Evolutionary conservation across 2,329 filamentous ascomycete species (phyloP).

Genomic region (Emmonsia crescens): DNA sequence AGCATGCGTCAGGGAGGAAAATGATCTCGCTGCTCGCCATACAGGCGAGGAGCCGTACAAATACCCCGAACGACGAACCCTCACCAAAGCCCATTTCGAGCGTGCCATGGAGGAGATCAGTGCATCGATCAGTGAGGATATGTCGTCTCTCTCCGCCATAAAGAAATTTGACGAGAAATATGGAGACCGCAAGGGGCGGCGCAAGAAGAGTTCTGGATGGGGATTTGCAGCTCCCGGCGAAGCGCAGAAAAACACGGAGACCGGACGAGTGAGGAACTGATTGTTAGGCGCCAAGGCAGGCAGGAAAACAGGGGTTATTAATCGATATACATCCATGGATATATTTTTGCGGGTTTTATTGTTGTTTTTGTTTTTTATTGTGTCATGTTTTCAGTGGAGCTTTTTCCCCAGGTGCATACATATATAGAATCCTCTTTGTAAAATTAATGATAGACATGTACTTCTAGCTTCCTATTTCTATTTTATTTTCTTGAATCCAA

Average conservation of each 20-base stretch:
- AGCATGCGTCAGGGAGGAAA: constrained; percentile 39
- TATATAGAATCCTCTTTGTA: constrained; percentile 1
- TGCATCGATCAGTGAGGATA: constrained; percentile 87
- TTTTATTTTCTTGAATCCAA: neutral
- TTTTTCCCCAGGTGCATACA: neutral
- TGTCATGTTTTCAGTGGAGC: neutral
- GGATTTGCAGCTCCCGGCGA: constrained; percentile 31
- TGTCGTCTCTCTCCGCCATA: constrained; percentile 74
- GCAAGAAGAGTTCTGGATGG: constrained; percentile 46
- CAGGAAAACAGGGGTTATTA: neutral
- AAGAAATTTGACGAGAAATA: constrained; percentile 94
- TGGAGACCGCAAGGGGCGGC: constrained; percentile 62
- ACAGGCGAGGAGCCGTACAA: constrained; percentile 37
- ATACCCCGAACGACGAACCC: constrained; percentile 58
- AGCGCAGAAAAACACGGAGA: constrained; percentile 6
- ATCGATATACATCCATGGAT: neutral
- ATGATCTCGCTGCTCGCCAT: constrained; percentile 28
- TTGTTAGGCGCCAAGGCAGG: neutral
- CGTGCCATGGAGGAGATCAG: constrained; percentile 79
- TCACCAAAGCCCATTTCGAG: constrained; percentile 66
- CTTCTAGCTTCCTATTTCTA: neutral
- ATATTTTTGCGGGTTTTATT: neutral
- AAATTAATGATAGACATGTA: constrained; percentile 5
- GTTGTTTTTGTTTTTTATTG: neutral
- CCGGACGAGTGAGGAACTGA: constrained; percentile 13